phyloP scores from a whole-genome alignment of 208 protist species.

The Trypanosoma scelopori region DNA sequence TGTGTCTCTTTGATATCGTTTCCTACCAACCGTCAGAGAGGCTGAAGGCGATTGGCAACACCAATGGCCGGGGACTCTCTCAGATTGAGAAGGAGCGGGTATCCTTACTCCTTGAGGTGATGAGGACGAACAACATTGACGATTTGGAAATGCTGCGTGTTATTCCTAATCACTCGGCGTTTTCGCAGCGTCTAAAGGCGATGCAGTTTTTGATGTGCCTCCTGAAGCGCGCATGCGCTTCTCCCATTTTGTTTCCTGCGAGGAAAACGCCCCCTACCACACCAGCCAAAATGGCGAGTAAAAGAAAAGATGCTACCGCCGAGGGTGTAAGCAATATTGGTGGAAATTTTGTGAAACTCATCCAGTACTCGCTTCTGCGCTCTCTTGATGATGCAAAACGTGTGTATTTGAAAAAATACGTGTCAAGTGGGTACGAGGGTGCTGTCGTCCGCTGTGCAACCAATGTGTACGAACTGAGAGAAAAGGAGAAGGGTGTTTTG shows the following conservation, averaged over 20 bases:
- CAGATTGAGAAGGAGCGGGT: conserved; percentile 28
- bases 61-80: conserved; percentile 19
- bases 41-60: conserved; percentile 3
- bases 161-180: conserved; percentile 77
- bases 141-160: conserved; percentile 69
- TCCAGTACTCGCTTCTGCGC: conserved; percentile 54
- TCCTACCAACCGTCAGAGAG: conserved; percentile 47
- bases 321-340: conserved; percentile 29
- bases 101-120: conserved; percentile 27
- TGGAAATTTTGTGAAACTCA: conserved; percentile 55
- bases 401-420: conserved; percentile 51
- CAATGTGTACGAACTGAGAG: conserved; percentile 77
- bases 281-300: not conserved
- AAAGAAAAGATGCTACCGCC: not conserved
- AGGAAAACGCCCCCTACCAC: not conserved
- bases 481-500: conserved; percentile 65
- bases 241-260: conserved; percentile 45
- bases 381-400: conserved; percentile 58
- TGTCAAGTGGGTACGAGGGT: conserved; percentile 67
- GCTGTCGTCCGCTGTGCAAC: conserved; percentile 72
- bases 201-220: conserved; percentile 70
- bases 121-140: conserved; percentile 25
- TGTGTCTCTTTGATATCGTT: conserved; percentile 83
- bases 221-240: conserved; percentile 40
- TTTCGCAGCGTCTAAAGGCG: conserved; percentile 77